Evolutionary conservation across 164 flowering plant genomes (phyloP), one percentile per base, ranked within the genome.

Genomic region (Sedum album): DNA sequence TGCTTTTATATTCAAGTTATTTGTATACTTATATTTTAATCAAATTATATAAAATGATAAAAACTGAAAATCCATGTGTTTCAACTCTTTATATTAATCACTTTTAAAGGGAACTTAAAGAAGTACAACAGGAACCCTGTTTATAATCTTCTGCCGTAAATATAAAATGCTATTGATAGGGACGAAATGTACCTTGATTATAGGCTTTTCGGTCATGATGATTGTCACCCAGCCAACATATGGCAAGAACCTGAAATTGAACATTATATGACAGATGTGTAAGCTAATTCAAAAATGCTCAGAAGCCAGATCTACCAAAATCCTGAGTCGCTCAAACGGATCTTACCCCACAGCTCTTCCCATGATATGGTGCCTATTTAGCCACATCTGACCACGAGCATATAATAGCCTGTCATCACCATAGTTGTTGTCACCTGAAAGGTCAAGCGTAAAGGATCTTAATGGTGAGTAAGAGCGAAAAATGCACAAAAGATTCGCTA

Each of bases 281-380:
- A 49, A 5, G 31, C 17, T 21, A 64, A 17, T 64, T n/a, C 9
- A 4, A 38, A 5, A 31, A n/a, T 6, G 17, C 31, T 55, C 23
- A 0, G 61, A 4, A 18, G 44, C 39, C 36, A 53, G 20, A 41
- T 61, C 26, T 8, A 21, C 13, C 10, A 23, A 49, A 23, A 25
- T 55, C 21, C 46, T 18, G 60, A 60, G 30, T 39, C 17, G 69
- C 39, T 30, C 38, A 15, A 20, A 70, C 39, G 60, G 57, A 65
- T 30, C 69, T 76, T 80, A 87, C 92, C 93, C 93, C 13, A 87
- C 87, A 72, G 90, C 93, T 74, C 87, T 79, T 64, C 93, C 89
- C 87, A 84, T 85, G 66, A 87, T 83, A 75, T 87, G 93, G 60
- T 84, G 77, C 30, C 88, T 74, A 26, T 87, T 79, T 72, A 85